Evolutionary conservation across 345 rosid genomes (phyloP), one percentile per base, ranked within the genome.

Genomic region (Nephelium lappaceum): DNA sequence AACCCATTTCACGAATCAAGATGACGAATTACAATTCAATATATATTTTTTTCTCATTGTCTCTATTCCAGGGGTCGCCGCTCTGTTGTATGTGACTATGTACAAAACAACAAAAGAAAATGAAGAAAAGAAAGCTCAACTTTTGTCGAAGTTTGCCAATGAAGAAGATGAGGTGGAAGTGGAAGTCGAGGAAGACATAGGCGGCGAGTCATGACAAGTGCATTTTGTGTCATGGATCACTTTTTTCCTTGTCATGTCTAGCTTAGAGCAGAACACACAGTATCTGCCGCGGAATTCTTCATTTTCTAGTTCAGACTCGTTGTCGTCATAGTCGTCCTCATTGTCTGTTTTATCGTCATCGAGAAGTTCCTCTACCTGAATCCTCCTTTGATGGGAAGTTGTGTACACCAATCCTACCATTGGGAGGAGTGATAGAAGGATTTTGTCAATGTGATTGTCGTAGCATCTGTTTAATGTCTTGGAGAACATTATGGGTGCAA

Each of bases 261-360:
- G 82, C 80, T 88, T 89, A 41, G 96, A 76, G 82, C 96, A 90
- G 73, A 84, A 86, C n/a, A 92, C 86, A 73, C 96, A 92, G 53
- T 84, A 92, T 80, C 75, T 78, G 15, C 90, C 89, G 10, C 25
- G 72, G 25, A 71, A 68, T 42, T 79, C 80, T 5, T 72, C 84
- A 12, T 2, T 58, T 11, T 71, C 76, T 11, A 61, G 43, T 47
- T 51, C 79, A 4, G 7, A 60, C 12, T 31, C 74, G 1, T 25
- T 69, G 3, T 78, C 76, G 0, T 78, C 80, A 0, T n/a, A 8
- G 64, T 41, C 78, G 3, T 69, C 57, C 15, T 76, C 82, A 5
- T 51, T 10, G 25, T 80, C 78, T 3, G 77, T 62, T 65, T 0
- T 19, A n/a, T 80, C 77, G 27, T 76, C 77, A 23, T 83, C 74